Evolutionary conservation across 2,329 filamentous ascomycete species (phyloP).

Genomic region (Colletotrichum tropicicola): DNA sequence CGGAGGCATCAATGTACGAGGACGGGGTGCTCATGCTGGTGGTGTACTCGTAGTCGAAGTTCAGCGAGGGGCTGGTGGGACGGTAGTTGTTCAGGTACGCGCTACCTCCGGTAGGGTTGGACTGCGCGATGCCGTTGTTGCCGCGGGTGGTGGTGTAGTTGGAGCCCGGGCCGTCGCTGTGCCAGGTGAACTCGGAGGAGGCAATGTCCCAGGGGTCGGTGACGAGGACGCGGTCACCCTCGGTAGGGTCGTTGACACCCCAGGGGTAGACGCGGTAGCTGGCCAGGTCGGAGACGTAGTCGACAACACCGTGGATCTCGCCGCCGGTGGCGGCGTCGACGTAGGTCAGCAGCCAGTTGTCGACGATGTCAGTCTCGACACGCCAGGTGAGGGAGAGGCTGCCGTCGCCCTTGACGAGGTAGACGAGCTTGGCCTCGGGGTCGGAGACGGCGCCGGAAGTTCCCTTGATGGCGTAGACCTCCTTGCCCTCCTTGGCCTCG

Average conservation of each 20-base stretch:
- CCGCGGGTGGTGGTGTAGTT: constrained; percentile 58
- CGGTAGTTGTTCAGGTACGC: constrained; percentile 43
- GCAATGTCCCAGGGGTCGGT: constrained; percentile 52
- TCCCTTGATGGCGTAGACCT: constrained; percentile 49
- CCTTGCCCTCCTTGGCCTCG: constrained; percentile 35
- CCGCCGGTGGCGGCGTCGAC: constrained; percentile 54
- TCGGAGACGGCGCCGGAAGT: constrained; percentile 55
- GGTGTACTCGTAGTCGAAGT: constrained; percentile 52
- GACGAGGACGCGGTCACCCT: constrained; percentile 49
- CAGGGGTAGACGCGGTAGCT: constrained; percentile 61
- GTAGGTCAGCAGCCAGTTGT: constrained; percentile 63
- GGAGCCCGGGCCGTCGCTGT: constrained; percentile 51
- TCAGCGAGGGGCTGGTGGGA: constrained; percentile 45
- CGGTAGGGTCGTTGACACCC: constrained; percentile 59
- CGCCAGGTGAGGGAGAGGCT: constrained; percentile 58
- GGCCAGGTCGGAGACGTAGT: constrained; percentile 58
- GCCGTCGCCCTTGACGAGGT: constrained; percentile 55
- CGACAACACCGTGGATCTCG: constrained; percentile 57
- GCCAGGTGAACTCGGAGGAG: constrained; percentile 58
- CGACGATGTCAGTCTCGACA: constrained; percentile 60
- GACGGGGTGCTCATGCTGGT: constrained; percentile 39
- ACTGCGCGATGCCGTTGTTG: constrained; percentile 63
- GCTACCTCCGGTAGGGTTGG: constrained; percentile 52
- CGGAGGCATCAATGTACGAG: constrained; percentile 56
- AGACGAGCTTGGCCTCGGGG: constrained; percentile 60